Percentiles rank a stretch among this genome's conserved stretches.
phyloP scores from a whole-genome alignment of 148 eudicot species.

The Dysphania ambrosioides region DNA sequence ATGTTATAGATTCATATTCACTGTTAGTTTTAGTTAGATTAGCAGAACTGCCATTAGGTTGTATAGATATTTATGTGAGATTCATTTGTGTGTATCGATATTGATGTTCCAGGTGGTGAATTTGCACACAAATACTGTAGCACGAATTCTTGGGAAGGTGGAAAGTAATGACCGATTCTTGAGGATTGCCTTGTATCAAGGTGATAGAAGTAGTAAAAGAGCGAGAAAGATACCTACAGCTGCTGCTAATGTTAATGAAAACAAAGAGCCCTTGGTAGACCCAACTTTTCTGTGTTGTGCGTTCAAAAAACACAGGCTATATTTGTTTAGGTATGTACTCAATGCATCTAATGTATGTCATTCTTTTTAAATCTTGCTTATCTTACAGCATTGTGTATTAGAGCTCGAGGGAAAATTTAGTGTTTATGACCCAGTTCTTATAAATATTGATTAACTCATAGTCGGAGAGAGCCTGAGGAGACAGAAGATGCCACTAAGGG shows the following conservation, averaged over 20 bases:
- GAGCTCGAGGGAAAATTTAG: background rate
- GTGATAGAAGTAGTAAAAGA: constrained; percentile 89
- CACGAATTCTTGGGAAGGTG: constrained; percentile 96
- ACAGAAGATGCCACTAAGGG: constrained; percentile 96
- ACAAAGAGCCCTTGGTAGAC: constrained; percentile 87
- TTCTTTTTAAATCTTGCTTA: background rate
- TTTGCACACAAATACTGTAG: constrained; percentile 87
- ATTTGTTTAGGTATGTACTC: constrained; percentile 72
- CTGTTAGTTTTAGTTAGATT: background rate
- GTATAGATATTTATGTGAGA: background rate
- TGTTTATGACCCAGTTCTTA: background rate
- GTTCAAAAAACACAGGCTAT: constrained; percentile 87
- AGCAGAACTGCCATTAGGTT: background rate
- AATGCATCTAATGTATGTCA: background rate
- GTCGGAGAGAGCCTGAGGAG: constrained; percentile 98
- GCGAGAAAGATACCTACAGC: constrained; percentile 88
- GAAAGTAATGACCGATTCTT: constrained; percentile 95
- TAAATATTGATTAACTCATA: constrained; percentile 36
- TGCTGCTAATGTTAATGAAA: constrained; percentile 90
- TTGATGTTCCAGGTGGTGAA: constrained; percentile 59
- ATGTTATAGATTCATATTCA: background rate
- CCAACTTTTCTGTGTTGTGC: constrained; percentile 95
- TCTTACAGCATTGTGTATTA: background rate
- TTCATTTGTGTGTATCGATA: constrained; percentile 6
- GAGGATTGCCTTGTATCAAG: constrained; percentile 90